Evolutionary conservation across 768 basidiomycete species (phyloP).

Genomic region (Punctularia strigosozonata): DNA sequence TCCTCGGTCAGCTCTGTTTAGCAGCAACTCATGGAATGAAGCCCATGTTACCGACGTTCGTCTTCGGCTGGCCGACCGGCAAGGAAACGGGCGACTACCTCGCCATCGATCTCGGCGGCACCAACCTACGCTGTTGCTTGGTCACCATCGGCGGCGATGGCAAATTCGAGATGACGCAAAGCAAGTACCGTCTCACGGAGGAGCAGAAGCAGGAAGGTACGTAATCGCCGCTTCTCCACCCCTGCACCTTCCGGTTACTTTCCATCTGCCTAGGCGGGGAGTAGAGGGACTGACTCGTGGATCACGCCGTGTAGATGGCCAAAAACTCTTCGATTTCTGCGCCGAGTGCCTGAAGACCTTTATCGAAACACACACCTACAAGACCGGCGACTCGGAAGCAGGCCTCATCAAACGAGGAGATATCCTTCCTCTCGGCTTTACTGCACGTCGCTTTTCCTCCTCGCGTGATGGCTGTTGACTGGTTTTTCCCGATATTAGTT

Average conservation of each 20-base stretch:
- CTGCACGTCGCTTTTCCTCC: conserved; percentile 40
- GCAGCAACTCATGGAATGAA: conserved; percentile 18
- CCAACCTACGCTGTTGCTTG: conserved; percentile 96
- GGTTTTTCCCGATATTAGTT: conserved; percentile 44
- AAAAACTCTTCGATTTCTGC: conserved; percentile 94
- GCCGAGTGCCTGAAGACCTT: conserved; percentile 89
- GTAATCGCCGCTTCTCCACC: too few species aligned
- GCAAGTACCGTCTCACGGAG: conserved; percentile 93
- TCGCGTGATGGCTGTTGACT: conserved; percentile 6
- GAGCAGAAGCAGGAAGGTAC: conserved; percentile 97
- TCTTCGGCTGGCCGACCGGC: conserved; percentile 92
- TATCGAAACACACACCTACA: conserved; percentile 64
- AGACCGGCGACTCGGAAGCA: conserved; percentile 32
- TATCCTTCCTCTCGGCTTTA: conserved; percentile 81
- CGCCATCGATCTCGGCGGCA: conserved; percentile 86
- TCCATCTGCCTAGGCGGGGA: too few species aligned
- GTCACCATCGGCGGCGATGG: conserved; percentile 87
- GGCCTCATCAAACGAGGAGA: conserved; percentile 41
- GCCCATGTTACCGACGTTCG: conserved; percentile 96
- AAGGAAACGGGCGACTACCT: conserved; percentile 84
- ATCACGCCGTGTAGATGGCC: too few species aligned
- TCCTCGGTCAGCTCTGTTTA: conserved; percentile 1
- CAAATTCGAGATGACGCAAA: conserved; percentile 96
- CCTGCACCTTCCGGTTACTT: too few species aligned
- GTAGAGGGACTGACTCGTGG: too few species aligned